These are phyloP conservation scores for Rutidosis leptorrhynchoides DNA, from an alignment of 129 eudicot genomes.

Conservation along the genomic window DNA sequence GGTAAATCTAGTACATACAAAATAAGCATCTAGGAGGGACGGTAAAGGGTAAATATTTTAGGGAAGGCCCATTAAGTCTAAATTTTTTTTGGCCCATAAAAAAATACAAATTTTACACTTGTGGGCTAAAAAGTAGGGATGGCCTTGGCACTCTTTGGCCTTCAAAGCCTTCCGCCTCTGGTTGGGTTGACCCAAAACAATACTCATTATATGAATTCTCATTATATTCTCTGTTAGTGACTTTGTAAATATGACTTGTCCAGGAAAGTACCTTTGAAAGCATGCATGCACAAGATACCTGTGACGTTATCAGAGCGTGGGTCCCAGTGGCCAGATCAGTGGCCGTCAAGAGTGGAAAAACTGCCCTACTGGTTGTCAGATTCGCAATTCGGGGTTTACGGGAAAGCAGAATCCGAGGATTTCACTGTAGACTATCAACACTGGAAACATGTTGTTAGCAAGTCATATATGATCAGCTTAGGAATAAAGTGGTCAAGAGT, in stretches of 20 bases:
- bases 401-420: conserved; percentile 90
- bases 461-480: conserved; percentile 66
- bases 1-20: too few species aligned
- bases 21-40: too few species aligned
- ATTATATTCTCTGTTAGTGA: neutral
- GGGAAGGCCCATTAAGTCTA: too few species aligned
- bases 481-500: conserved; percentile 84
- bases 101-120: too few species aligned
- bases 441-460: conserved; percentile 81
- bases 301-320: conserved; percentile 53
- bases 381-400: conserved; percentile 84
- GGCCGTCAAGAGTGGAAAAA: conserved; percentile 62
- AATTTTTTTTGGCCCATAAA: too few species aligned
- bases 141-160: too few species aligned
- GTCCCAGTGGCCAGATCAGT: conserved; percentile 67
- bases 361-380: conserved; percentile 75
- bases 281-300: conserved; percentile 84
- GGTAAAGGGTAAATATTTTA: too few species aligned
- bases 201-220: neutral
- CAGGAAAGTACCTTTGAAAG: conserved; percentile 80
- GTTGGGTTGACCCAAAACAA: too few species aligned
- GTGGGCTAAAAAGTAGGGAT: too few species aligned
- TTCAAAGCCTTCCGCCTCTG: too few species aligned
- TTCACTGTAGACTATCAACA: conserved; percentile 77
- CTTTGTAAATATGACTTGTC: conserved; percentile 1